These are phyloP conservation scores for Cymbidium sinense DNA, from an alignment of 106 monocot genomes.

Conservation along the genomic window DNA sequence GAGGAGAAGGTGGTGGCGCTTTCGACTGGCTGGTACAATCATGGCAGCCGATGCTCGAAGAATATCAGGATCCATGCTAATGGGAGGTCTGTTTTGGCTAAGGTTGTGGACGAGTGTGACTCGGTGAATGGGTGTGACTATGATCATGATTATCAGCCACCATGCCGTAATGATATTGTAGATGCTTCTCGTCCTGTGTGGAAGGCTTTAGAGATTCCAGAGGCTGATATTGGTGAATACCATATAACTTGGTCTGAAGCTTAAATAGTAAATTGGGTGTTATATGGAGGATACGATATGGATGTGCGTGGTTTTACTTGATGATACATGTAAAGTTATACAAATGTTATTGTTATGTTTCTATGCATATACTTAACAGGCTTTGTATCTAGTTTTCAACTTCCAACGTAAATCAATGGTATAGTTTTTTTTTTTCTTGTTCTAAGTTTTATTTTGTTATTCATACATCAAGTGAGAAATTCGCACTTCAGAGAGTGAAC, in stretches of 20 bases:
- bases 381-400: too few species aligned
- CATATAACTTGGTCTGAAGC: slow-evolving; percentile 18
- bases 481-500: too few species aligned
- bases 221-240: slow-evolving; percentile 1
- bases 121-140: slow-evolving; percentile 35
- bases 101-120: slow-evolving; percentile 44
- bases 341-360: too few species aligned
- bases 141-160: slow-evolving; percentile 22
- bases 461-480: too few species aligned
- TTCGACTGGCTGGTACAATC: slow-evolving; percentile 32
- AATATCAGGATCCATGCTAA: slow-evolving; percentile 25
- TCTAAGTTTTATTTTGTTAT: too few species aligned
- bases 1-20: slow-evolving; percentile 24
- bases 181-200: slow-evolving; percentile 32
- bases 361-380: too few species aligned
- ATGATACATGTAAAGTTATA: too few species aligned
- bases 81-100: slow-evolving; percentile 25
- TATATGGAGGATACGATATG: too few species aligned
- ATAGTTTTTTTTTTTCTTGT: too few species aligned
- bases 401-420: too few species aligned
- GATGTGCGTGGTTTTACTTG: too few species aligned
- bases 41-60: slow-evolving; percentile 27
- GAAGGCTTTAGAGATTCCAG: slow-evolving; percentile 22
- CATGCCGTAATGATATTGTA: slow-evolving; percentile 29
- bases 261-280: too few species aligned